A percentile compares a stretch with the other conserved stretches of the same genome.
Evolutionary conservation across 1,284 basidiomycete genomes (phyloP).

Genomic region (Cronartium quercuum): DNA sequence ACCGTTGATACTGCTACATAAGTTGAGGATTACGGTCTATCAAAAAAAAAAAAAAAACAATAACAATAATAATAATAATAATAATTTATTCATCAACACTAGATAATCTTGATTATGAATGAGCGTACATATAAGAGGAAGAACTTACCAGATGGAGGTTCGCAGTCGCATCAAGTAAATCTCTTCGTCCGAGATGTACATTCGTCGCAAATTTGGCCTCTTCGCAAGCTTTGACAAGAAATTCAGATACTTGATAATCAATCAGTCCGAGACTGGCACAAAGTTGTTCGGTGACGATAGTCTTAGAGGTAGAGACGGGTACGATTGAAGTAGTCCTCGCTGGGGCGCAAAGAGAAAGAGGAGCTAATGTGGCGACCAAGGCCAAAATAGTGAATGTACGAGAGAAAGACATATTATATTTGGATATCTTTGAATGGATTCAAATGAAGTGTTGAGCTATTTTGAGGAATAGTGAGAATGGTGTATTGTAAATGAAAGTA

Average conservation of each 20-base stretch:
- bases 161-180: background rate
- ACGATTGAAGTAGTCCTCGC: background rate
- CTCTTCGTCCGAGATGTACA: background rate
- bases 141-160: background rate
- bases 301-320: background rate
- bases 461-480: no score
- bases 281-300: background rate
- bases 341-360: background rate
- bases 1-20: background rate
- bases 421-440: no score
- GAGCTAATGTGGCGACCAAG: background rate
- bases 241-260: background rate
- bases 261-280: background rate
- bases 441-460: no score
- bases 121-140: background rate
- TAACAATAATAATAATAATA: background rate
- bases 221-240: background rate
- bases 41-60: background rate
- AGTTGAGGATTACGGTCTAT: background rate
- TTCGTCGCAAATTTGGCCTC: background rate
- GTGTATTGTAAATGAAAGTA: no score
- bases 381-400: background rate
- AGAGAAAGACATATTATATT: background rate
- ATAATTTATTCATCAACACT: background rate
- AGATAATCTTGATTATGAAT: no score